These are phyloP conservation scores for Juglanconis oblonga DNA, from an alignment of 2,329 filamentous ascomycete species.

Conservation along the genomic window DNA sequence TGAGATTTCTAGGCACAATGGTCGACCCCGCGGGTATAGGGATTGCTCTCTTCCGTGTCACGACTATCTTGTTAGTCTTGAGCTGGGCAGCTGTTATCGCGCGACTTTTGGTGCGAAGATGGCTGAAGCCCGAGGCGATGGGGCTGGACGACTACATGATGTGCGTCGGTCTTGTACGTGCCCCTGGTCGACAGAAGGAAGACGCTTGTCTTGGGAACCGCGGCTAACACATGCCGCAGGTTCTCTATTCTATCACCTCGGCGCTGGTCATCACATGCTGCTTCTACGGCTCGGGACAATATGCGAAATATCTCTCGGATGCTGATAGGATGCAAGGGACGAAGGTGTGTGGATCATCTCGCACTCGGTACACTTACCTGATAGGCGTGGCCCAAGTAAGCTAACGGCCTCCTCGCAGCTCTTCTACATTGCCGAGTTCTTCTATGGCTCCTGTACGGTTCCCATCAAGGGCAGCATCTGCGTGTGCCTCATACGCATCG, in stretches of 20 bases:
- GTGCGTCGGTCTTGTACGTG: conserved; percentile 25
- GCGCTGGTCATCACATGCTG: conserved; percentile 26
- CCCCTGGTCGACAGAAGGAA: not conserved
- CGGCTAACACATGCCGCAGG: conserved; percentile 10
- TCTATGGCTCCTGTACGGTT: conserved; percentile 32
- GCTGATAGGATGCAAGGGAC: conserved; percentile 19
- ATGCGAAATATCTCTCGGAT: conserved; percentile 15
- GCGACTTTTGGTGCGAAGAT: conserved; percentile 24
- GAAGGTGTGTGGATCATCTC: conserved; percentile 1
- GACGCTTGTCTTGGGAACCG: not conserved
- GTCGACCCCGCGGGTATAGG: conserved; percentile 24
- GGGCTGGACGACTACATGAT: conserved; percentile 27
- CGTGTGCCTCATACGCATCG: conserved; percentile 29
- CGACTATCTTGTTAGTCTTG: conserved; percentile 23
- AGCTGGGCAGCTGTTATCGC: conserved; percentile 23
- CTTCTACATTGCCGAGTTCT: conserved; percentile 36
- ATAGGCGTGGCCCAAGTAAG: conserved; percentile 17
- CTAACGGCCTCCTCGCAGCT: conserved; percentile 20
- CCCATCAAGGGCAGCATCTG: conserved; percentile 30
- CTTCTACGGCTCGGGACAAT: conserved; percentile 27
- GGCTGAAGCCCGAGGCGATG: conserved; percentile 23
- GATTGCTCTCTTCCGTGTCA: conserved; percentile 23
- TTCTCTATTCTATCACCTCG: conserved; percentile 26
- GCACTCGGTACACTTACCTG: not conserved
- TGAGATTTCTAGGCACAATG: conserved; percentile 17